These are phyloP conservation scores for Cymodocea nodosa DNA, from an alignment of 116 monocot species.

Conservation along the genomic window DNA sequence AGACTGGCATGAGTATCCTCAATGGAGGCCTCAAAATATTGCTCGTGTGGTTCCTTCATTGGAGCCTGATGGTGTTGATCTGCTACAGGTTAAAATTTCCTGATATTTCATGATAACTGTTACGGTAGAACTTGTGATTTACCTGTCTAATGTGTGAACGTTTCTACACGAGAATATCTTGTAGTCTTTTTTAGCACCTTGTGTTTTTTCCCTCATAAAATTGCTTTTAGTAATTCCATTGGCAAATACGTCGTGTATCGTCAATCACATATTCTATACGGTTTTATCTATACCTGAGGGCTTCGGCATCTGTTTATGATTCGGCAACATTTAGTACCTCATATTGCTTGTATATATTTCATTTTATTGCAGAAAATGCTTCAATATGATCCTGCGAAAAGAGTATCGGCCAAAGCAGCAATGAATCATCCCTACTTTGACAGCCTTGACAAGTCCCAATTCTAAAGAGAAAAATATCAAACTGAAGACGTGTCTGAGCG, in stretches of 20 bases:
- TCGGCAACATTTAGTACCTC: not conserved
- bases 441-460: constrained; percentile 77
- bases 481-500: no score
- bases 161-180: not conserved
- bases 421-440: constrained; percentile 71
- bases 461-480: constrained; percentile 14
- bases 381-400: constrained; percentile 39
- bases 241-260: no score
- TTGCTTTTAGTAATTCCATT: not conserved
- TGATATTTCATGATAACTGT: not conserved
- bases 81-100: constrained; percentile 41
- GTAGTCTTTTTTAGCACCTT: not conserved
- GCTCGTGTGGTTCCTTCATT: constrained; percentile 56
- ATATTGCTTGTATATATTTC: not conserved
- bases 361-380: constrained; percentile 58
- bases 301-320: not conserved
- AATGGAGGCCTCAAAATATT: constrained; percentile 70
- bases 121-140: not conserved
- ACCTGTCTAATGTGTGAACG: not conserved
- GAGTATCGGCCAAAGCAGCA: constrained; percentile 70
- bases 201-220: not conserved
- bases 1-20: constrained; percentile 93
- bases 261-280: no score
- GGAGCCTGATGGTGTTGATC: constrained; percentile 64
- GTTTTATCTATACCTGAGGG: no score